A percentile compares a stretch with the other conserved stretches of the same genome.
Conservation (phyloP, 1,139 yeast genomes). For the Blastobotrys buckinghamii region DNA sequence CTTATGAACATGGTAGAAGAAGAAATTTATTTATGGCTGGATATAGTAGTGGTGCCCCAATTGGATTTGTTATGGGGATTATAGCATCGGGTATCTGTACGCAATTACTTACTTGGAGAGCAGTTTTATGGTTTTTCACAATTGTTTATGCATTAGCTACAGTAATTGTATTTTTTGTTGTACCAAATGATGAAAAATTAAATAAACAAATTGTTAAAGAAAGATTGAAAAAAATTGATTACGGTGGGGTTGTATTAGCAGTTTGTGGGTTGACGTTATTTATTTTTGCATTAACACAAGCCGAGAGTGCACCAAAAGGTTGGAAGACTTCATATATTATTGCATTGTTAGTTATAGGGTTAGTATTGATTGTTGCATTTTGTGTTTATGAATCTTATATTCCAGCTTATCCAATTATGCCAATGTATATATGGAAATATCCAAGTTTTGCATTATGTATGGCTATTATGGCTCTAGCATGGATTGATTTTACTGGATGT, state of each 20-base stretch:
- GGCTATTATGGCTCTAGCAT: constrained; percentile 33
- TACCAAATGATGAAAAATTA: constrained; percentile 32
- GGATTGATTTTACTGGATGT: constrained; percentile 39
- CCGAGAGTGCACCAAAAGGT: constrained; percentile 36
- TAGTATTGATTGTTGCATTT: constrained; percentile 33
- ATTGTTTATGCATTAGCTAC: constrained; percentile 33
- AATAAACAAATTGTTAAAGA: constrained; percentile 12
- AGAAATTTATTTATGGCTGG: constrained; percentile 41
- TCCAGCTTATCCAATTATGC: constrained; percentile 42
- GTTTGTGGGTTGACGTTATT: constrained; percentile 37
- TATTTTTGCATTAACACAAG: constrained; percentile 40
- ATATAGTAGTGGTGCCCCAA: constrained; percentile 43
- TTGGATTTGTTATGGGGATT: constrained; percentile 40
- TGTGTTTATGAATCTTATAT: constrained; percentile 36
- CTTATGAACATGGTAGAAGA: constrained; percentile 32
- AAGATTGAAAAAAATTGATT: constrained; percentile 34
- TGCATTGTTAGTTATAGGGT: constrained; percentile 39
- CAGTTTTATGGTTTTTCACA: constrained; percentile 38
- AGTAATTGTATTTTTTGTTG: constrained; percentile 24
- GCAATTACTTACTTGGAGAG: constrained; percentile 37
- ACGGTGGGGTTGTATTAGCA: constrained; percentile 37
- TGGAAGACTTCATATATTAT: constrained; percentile 45
- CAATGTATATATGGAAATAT: constrained; percentile 38
- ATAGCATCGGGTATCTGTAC: constrained; percentile 40
- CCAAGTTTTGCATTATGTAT: constrained; percentile 37